Evolutionary conservation across 495 filamentous ascomycete genomes (phyloP).

Genomic region (Sordaria brevicollis): DNA sequence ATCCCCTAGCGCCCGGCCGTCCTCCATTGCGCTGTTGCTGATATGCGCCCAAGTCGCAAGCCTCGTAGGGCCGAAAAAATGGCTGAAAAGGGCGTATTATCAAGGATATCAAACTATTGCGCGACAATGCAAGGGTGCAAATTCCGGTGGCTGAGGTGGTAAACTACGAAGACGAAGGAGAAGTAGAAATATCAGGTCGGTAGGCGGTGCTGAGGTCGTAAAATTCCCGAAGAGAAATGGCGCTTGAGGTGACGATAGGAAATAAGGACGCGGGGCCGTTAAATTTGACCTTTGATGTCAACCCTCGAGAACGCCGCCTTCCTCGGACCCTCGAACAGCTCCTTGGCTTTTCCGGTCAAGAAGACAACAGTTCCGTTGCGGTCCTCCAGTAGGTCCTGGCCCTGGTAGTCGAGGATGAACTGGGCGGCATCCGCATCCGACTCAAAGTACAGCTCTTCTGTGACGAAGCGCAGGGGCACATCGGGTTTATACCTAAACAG

Average conservation of each 20-base stretch:
- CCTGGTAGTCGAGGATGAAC: constrained; percentile 72
- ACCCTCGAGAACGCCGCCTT: constrained; percentile 66
- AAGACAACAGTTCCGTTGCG: constrained; percentile 62
- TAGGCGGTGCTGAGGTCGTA: background rate
- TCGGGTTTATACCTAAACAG: constrained; percentile 72
- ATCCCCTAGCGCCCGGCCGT: background rate
- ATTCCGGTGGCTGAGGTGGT: background rate
- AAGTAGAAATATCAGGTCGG: background rate
- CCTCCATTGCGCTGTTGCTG: background rate
- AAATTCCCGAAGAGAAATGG: background rate
- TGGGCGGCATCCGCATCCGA: constrained; percentile 80
- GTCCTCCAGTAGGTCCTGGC: constrained; percentile 68
- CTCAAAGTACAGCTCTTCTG: constrained; percentile 92
- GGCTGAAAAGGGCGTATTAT: background rate
- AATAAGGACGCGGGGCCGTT: constrained; percentile 20
- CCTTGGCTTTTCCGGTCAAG: constrained; percentile 61
- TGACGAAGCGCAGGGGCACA: constrained; percentile 81
- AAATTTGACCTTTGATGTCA: constrained; percentile 97
- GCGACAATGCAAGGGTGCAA: background rate
- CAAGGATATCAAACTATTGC: background rate
- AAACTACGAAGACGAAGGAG: background rate
- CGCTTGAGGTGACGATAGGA: background rate
- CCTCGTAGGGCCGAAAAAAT: background rate
- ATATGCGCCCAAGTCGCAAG: background rate
- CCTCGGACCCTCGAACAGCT: constrained; percentile 63